Evolutionary conservation across 192 early-diverging fungal genomes (phyloP), one percentile per base, ranked within the genome.

Genomic region (Backusella parvicylindrica): DNA sequence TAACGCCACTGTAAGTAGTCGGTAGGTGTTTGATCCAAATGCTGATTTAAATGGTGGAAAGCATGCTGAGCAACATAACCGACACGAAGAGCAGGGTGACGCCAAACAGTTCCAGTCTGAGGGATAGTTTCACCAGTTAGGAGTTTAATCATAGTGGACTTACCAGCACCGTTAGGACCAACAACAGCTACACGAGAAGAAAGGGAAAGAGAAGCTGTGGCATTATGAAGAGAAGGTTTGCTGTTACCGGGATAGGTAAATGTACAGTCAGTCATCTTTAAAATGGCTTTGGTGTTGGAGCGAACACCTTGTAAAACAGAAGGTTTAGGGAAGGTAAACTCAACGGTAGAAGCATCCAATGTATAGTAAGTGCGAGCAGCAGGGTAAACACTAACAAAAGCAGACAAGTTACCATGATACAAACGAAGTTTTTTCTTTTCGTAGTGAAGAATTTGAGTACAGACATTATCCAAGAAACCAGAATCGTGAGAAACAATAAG

Each of bases 1-100:
- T 91, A 95, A 83, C 93, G 89, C 93, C 93, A 95, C 56, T 91
- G 91, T 72, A 95, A 89, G 79, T 95, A 95, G 33, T 92, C 91
- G 80, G 93, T 93, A 43, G 93, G 91, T 16, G 93, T 92, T 72
- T 92, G 91, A 85, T 95, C 92, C 37, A 93, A 64, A 82, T 95
- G 93, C 68, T 92, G 89, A 70, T 95, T 91, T 69, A 95, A 82
- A 87, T 95, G 93, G 80, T 95, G 91, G 90, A 95, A 92, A 70
- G 93, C 92, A 81, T 95, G 94, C 77, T 95, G 94, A 26, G 92
- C 92, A 76, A 95, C 92, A 81, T 94, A 94, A 68, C 92, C 93
- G 77, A 95, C 88, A 87, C 94, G 91, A 15, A 94, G 83, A 81
- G 92, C 92, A 82, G 92, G 94, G 79, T 95, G 92, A 83, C 93